Base-by-base conservation (phyloP, 2,329 filamentous ascomycete genomes). In the Didymosphaeria variabile region DNA sequence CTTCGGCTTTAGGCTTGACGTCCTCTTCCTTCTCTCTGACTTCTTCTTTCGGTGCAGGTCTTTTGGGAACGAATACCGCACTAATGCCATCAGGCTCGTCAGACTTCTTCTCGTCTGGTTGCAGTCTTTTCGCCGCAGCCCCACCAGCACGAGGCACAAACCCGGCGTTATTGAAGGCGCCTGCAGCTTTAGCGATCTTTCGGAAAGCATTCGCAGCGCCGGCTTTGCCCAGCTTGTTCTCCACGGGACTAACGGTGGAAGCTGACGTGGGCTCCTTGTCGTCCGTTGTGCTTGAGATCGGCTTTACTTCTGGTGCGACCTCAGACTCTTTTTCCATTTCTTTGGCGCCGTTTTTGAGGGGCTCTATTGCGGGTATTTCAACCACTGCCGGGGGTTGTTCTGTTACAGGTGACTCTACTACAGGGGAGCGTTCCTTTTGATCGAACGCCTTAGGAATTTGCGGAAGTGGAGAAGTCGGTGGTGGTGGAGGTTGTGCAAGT, bases 91-190 rank as follows among this genome's bases (percentile, higher is more conserved):
- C 94, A 7, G 93, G 91, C 5, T 91, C 93, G 26, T 90, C 87
- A 3, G 79, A 80, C n/a, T 79, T 77, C 59, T 86, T 87, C 64
- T 88, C 85, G 19, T 78, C 74, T 49, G 77, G 77, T 55, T 89
- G 87, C 58, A 90, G 84, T 56, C 97, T 81, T 55, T 91, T 90
- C 63, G 96, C 93, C 55, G 89, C 93, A 23, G 93, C 94, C 65
- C 94, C 94, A 59, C 94, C 94, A 36, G 90, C 89, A 60, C 94
- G 88, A 21, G 94, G 94, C 72, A 94, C 96, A 81, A 98, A 98
- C 19, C 80, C 85, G 12, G 89, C 90, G 50, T 67, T 68, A 72
- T 93, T 95, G 80, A 97, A 97, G 23, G 85, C 85, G 59, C 79
- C 26, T 21, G 55, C 57, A 21, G 90, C 88, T 58, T 85, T 88